These are phyloP conservation scores for Didymella sp. DNA, from an alignment of 2,329 filamentous ascomycete genomes.

Conservation along the genomic window DNA sequence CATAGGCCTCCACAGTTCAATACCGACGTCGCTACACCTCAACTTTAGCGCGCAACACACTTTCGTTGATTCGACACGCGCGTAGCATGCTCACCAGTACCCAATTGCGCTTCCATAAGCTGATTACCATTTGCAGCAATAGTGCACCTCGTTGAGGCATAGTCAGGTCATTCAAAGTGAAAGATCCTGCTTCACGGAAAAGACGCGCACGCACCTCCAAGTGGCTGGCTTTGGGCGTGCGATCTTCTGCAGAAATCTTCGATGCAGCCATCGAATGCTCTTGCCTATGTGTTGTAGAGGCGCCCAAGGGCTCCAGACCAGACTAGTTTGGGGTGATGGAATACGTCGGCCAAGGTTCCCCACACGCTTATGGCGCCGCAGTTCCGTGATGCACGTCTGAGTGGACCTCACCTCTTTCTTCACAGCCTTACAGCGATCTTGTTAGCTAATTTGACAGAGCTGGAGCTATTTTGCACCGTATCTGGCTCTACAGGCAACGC, in stretches of 20 bases:
- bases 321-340: slow-evolving; percentile 33
- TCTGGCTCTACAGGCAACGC: background rate
- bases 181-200: slow-evolving; percentile 23
- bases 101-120: slow-evolving; percentile 12
- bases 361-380: slow-evolving; percentile 33
- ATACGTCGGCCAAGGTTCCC: slow-evolving; percentile 43
- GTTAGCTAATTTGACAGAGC: background rate
- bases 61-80: slow-evolving; percentile 1
- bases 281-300: slow-evolving; percentile 20
- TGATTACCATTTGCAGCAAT: slow-evolving; percentile 20
- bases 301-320: slow-evolving; percentile 22
- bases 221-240: slow-evolving; percentile 11
- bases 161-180: slow-evolving; percentile 16
- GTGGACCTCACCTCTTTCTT: slow-evolving; percentile 27
- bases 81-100: slow-evolving; percentile 12
- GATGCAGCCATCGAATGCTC: slow-evolving; percentile 33
- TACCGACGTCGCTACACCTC: background rate
- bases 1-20: background rate
- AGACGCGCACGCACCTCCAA: slow-evolving; percentile 27
- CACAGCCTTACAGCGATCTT: background rate
- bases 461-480: background rate
- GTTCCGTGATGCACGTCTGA: slow-evolving; percentile 14
- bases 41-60: background rate
- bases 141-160: slow-evolving; percentile 17
- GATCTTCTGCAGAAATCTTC: slow-evolving; percentile 29